Base-by-base conservation (phyloP, 1,284 basidiomycete genomes). In the Mycena sp. region DNA sequence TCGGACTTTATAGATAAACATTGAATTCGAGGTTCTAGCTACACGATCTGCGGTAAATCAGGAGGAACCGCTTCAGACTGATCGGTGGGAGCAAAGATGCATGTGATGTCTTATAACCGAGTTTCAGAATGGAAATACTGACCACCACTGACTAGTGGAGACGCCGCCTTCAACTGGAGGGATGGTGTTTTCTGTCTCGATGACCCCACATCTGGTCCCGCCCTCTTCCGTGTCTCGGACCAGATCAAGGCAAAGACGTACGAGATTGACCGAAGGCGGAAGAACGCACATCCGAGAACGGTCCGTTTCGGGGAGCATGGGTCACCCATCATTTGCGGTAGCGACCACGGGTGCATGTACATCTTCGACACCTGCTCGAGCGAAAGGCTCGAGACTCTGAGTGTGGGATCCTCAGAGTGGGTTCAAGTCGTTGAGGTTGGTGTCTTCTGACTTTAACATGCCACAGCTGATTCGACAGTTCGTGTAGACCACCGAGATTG, bases 141-240 rank as follows among this genome's bases (percentile, higher is more conserved):
- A 57, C 35, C 26, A 29, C 19, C 26, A 19, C 28, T 25, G 12
- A 29, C 35, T 40, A 57, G 55, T 41, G 55, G 55, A 41, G 53
- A 54, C 41, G 51, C 51, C 40, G 37, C 28, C n/a, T n/a, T n/a
- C n/a, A n/a, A n/a, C n/a, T n/a, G n/a, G n/a, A n/a, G n/a, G n/a
- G n/a, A n/a, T n/a, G 56, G 56, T 30, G 46, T 58, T 17, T 58
- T 58, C 46, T 49, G 45, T 12, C 37, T 58, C 37, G 56, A 58
- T 43, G 46, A 58, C 46, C 56, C 56, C 16, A 4, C 38, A n/a
- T 58, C 37, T 41, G 56, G 56, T 30, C 37, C 46, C 38, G 26
- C 56, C 46, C 56, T 58, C 38, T 58, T 58, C 46, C 37, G 56
- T n/a, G 12, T 40, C 45, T 38, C 55, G 26, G 37, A 57, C 45